Evolutionary conservation across 2,329 filamentous ascomycete species (phyloP).

Genomic region (Aspergillus alliaceus): DNA sequence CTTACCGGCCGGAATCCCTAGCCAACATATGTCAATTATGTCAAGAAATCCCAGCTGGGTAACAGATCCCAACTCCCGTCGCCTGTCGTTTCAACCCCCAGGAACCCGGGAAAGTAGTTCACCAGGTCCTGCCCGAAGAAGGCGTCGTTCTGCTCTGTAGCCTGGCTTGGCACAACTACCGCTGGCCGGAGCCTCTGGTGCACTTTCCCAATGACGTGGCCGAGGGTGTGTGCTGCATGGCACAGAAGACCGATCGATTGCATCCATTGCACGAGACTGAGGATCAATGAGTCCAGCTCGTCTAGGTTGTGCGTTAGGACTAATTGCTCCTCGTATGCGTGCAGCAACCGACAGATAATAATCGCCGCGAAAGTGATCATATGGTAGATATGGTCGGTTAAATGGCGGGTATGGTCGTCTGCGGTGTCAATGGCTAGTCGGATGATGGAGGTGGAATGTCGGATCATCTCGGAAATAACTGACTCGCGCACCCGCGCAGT

Average conservation of each 20-base stretch:
- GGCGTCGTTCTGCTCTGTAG: neutral
- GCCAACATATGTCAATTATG: too few relatives aligned
- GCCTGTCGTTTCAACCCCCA: conserved; percentile 29
- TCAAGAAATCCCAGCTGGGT: conserved; percentile 27
- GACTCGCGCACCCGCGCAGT: conserved; percentile 36
- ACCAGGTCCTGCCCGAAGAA: conserved; percentile 21
- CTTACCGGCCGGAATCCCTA: too few relatives aligned
- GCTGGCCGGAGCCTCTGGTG: conserved; percentile 35
- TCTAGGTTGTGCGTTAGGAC: conserved; percentile 30
- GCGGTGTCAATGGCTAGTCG: conserved; percentile 45
- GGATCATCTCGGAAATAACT: conserved; percentile 43
- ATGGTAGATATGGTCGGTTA: conserved; percentile 51
- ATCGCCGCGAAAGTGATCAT: conserved; percentile 48
- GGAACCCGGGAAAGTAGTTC: conserved; percentile 33
- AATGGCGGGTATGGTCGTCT: conserved; percentile 46
- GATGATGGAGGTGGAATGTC: conserved; percentile 41
- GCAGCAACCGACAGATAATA: conserved; percentile 34
- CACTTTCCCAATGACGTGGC: conserved; percentile 36
- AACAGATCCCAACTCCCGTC: conserved; percentile 30
- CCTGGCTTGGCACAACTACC: neutral
- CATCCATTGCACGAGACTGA: conserved; percentile 41
- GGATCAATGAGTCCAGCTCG: conserved; percentile 35
- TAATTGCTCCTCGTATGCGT: conserved; percentile 38
- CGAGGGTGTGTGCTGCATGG: conserved; percentile 44
- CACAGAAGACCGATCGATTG: conserved; percentile 43